phyloP scores from a whole-genome alignment of 2,329 filamentous ascomycete species.

The Pseudogymnoascus sp. region DNA sequence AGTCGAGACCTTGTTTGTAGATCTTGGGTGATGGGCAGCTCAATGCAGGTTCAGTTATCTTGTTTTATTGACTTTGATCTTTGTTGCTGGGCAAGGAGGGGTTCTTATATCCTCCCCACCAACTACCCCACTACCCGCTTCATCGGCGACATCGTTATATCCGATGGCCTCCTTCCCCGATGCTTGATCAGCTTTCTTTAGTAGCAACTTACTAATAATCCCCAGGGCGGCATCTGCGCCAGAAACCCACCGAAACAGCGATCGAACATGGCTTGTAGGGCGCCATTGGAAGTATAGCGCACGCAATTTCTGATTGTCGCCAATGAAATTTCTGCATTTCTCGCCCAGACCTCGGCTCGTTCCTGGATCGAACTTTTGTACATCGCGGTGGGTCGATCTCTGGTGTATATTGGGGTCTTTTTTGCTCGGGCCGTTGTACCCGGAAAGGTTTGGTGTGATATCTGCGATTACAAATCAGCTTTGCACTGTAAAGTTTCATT shows the following conservation, averaged over 20 bases:
- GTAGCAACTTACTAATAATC: background rate
- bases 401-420: background rate
- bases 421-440: background rate
- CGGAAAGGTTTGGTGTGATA: background rate
- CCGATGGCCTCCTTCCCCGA: background rate
- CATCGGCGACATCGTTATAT: background rate
- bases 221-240: background rate
- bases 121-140: background rate
- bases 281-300: background rate
- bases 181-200: background rate
- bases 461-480: background rate
- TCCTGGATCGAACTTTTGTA: background rate
- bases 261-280: background rate
- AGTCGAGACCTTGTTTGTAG: background rate
- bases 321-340: slow-evolving; percentile 5
- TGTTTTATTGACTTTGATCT: background rate
- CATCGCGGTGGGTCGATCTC: background rate
- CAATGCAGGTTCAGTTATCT: background rate
- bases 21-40: background rate
- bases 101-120: background rate
- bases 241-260: slow-evolving; percentile 1
- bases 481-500: background rate
- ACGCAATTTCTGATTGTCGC: background rate
- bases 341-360: slow-evolving; percentile 3
- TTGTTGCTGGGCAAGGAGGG: background rate